Base-by-base conservation (phyloP, 345 rosid species). In the Nephelium lappaceum region DNA sequence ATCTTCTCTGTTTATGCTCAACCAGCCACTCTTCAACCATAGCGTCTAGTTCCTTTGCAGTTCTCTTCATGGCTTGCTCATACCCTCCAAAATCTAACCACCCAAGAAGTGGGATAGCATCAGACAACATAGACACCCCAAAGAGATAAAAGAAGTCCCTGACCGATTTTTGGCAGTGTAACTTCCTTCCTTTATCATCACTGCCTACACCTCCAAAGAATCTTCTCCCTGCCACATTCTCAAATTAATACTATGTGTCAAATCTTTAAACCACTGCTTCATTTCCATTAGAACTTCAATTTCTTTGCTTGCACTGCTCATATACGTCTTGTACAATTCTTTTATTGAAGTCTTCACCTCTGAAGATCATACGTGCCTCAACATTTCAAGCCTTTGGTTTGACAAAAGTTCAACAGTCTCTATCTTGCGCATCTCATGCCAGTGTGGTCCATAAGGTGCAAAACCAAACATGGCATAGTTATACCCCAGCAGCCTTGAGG, bases 401-500 rank as follows among this genome's bases (percentile, higher is more conserved):
- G 88, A 88, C 9, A 85, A 80, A 55, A 81, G 89, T 79, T 88
- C 83, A 1, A 77, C 3, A 0, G 67, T 72, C 0, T 71, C 60
- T 5, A 82, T 75, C 81, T 86, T 86, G 25, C 79, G 84, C 78
- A 83, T 83, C 70, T 88, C 88, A 4, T 80, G 79, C 86, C 88
- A 85, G 83, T 80, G 83, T 49, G 76, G 14, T 0, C 91, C 83
- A 3, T 84, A 86, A 63, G 89, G 86, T 61, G 87, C 83, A 8
- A 86, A 80, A 2, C 88, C 87, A 14, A 86, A 81, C 89, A 86
- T 85, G 39, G 87, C 87, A 27, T 39, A 71, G 45, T 80, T 3
- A 65, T 80, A 88, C 43, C 86, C 81, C 23, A 85, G 66, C 0
- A 81, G 79, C 75, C 77, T 81, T 6, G 85, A 75, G 43, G 89